These are phyloP conservation scores for Neurospora pannonica DNA, from an alignment of 495 filamentous ascomycete genomes.

Conservation along the genomic window DNA sequence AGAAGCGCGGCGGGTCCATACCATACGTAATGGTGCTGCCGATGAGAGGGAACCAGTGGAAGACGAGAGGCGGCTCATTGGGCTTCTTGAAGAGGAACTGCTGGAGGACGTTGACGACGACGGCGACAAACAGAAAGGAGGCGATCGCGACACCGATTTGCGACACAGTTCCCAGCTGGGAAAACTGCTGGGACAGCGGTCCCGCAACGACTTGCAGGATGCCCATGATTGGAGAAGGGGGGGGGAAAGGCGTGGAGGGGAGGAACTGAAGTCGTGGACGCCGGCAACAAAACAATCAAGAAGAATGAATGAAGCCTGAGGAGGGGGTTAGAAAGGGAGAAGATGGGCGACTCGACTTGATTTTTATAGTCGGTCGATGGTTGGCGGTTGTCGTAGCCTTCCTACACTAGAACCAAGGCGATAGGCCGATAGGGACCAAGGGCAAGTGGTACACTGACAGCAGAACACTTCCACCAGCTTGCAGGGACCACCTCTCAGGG, in stretches of 20 bases:
- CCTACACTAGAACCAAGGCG: not conserved
- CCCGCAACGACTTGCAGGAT: slow-evolving; percentile 37
- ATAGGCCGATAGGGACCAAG: not conserved
- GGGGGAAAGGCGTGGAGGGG: not conserved
- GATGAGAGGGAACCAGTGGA: slow-evolving; percentile 73
- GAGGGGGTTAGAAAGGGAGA: not conserved
- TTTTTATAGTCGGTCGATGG: not conserved
- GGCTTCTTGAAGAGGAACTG: slow-evolving; percentile 63
- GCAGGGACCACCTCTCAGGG: not conserved
- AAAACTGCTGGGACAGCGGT: slow-evolving; percentile 34
- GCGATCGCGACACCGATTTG: slow-evolving; percentile 37
- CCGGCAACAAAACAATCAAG: not conserved
- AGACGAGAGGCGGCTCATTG: slow-evolving; percentile 71
- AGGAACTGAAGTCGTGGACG: not conserved
- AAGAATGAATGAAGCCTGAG: not conserved
- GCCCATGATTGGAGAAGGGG: slow-evolving; percentile 31
- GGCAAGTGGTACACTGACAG: not conserved
- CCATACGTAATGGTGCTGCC: slow-evolving; percentile 75
- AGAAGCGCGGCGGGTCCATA: slow-evolving; percentile 76
- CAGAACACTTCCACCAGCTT: not conserved
- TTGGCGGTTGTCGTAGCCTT: not conserved
- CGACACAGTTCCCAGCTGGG: slow-evolving; percentile 30
- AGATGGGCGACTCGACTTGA: not conserved
- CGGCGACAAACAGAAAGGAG: slow-evolving; percentile 39
- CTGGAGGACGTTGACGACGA: slow-evolving; percentile 56